phyloP scores from a whole-genome alignment of 2,329 filamentous ascomycete genomes.

The Helminthosporium solani region DNA sequence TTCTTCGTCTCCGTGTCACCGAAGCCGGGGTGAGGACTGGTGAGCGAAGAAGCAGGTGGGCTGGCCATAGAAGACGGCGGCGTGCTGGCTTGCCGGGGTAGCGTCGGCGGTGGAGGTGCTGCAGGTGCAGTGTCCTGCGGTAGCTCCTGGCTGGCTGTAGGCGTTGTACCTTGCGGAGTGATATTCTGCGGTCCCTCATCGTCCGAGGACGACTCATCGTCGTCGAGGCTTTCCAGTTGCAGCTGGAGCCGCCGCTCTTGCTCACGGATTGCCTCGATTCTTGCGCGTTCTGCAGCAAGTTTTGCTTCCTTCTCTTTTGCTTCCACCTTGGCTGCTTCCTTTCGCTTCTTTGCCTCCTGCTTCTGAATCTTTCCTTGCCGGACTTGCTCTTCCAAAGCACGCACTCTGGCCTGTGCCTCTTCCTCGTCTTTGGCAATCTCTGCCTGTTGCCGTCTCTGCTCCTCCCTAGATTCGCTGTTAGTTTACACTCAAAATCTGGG shows the following conservation, averaged over 20 bases:
- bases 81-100: constrained; percentile 41
- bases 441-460: constrained; percentile 73
- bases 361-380: constrained; percentile 92
- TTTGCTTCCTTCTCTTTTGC: constrained; percentile 85
- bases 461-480: constrained; percentile 59
- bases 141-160: constrained; percentile 58
- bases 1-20: constrained; percentile 82
- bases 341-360: constrained; percentile 90
- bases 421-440: constrained; percentile 78
- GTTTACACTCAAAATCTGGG: constrained; percentile 16
- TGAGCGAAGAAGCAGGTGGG: constrained; percentile 52
- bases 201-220: constrained; percentile 68
- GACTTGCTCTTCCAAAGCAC: constrained; percentile 90
- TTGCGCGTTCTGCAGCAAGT: constrained; percentile 79
- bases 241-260: constrained; percentile 85
- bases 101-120: constrained; percentile 53
- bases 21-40: constrained; percentile 52
- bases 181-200: constrained; percentile 76
- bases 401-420: constrained; percentile 78
- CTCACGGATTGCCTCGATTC: constrained; percentile 88
- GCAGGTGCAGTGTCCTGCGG: constrained; percentile 46
- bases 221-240: constrained; percentile 77
- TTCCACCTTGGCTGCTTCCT: constrained; percentile 83
- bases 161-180: constrained; percentile 61
- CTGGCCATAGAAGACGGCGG: constrained; percentile 50